phyloP scores from a whole-genome alignment of 495 filamentous ascomycete species.

The Lentithecium fluviatile region DNA sequence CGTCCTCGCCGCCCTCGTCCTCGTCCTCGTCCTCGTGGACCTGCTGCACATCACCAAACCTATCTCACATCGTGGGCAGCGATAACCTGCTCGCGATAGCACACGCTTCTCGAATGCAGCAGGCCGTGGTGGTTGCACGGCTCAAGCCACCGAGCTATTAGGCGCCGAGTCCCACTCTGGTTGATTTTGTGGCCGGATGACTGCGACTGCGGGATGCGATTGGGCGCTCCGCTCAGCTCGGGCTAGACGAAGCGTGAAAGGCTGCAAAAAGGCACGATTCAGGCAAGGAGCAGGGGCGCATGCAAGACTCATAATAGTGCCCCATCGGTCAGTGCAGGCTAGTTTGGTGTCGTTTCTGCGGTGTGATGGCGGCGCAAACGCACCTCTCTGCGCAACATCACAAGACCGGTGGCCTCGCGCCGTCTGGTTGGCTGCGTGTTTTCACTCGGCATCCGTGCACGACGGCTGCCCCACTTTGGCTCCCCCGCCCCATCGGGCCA shows the following conservation, averaged over 20 bases:
- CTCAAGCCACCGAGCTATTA: constrained; percentile 16
- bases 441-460: constrained; percentile 23
- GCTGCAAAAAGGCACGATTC: constrained; percentile 21
- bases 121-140: constrained; percentile 18
- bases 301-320: constrained; percentile 11
- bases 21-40: constrained; percentile 13
- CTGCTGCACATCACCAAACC: constrained; percentile 23
- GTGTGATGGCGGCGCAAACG: constrained; percentile 32
- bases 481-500: constrained; percentile 18
- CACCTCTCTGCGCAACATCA: constrained; percentile 22
- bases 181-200: constrained; percentile 28
- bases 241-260: background rate
- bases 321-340: background rate
- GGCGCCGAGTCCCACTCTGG: constrained; percentile 33
- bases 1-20: constrained; percentile 1
- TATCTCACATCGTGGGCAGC: constrained; percentile 4
- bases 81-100: constrained; percentile 13
- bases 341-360: constrained; percentile 16
- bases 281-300: background rate
- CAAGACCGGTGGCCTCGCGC: background rate
- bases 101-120: constrained; percentile 15
- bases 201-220: background rate
- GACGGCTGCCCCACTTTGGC: constrained; percentile 3
- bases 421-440: constrained; percentile 23
- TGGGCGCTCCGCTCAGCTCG: background rate